Percentiles rank a stretch among this genome's conserved stretches.
phyloP scores from a whole-genome alignment of 805 yeast genomes.

The Schizosaccharomyces osmophilus region DNA sequence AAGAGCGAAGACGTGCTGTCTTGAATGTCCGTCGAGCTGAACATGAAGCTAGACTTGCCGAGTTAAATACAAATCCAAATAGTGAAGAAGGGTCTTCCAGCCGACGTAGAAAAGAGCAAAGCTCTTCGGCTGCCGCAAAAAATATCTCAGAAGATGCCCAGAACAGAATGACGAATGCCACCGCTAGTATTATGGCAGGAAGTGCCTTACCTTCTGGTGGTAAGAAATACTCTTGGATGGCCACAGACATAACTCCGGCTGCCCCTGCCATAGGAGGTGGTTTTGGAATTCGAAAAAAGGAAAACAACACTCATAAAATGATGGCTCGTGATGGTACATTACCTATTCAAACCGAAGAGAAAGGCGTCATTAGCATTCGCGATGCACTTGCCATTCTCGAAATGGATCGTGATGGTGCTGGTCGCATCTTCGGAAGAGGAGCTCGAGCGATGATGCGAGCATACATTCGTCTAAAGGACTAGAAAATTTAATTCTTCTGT shows the following conservation, averaged over 20 bases:
- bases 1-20: neutral
- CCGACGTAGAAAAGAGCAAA: neutral
- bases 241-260: neutral
- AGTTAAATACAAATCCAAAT: neutral
- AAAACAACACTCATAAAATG: neutral
- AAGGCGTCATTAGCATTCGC: neutral
- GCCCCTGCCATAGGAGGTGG: conserved; percentile 2
- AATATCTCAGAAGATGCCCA: conserved; percentile 1
- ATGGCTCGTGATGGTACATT: neutral
- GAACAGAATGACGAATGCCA: neutral
- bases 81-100: neutral
- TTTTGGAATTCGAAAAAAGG: neutral
- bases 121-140: neutral
- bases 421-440: neutral
- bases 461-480: neutral
- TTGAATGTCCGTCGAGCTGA: neutral
- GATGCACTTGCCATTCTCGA: conserved; percentile 1
- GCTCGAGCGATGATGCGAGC: conserved; percentile 1
- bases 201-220: conserved; percentile 1
- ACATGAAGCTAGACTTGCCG: conserved; percentile 1
- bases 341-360: neutral
- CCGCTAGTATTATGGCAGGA: conserved; percentile 1
- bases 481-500: too few relatives aligned
- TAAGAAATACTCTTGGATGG: conserved; percentile 1
- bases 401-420: conserved; percentile 1